These are phyloP conservation scores for Micractinium sp. DNA, from an alignment of 139 green algal genomes.

Conservation along the genomic window DNA sequence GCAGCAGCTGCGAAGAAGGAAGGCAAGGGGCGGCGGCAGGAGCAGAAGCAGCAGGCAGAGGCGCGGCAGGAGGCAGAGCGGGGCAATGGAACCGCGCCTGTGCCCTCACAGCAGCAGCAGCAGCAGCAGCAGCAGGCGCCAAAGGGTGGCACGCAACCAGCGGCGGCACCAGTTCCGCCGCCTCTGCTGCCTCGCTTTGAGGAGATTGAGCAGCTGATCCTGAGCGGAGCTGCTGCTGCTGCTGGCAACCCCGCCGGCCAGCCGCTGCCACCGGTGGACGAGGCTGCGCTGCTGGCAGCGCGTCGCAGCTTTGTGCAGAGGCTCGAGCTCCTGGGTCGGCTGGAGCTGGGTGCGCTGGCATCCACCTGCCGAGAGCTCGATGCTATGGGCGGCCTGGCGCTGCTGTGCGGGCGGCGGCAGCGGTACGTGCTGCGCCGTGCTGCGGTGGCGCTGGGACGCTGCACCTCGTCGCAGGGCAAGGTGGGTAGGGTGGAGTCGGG, in stretches of 20 bases:
- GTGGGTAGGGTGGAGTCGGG: not conserved
- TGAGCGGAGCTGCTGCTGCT: not conserved
- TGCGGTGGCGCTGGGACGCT: slow-evolving; percentile 49
- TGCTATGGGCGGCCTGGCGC: slow-evolving; percentile 47
- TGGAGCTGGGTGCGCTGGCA: slow-evolving; percentile 28
- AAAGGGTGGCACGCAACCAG: not conserved
- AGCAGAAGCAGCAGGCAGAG: not conserved
- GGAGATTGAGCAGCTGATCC: slow-evolving; percentile 13
- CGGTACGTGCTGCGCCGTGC: slow-evolving; percentile 53
- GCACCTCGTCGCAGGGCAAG: not conserved
- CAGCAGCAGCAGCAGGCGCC: not conserved
- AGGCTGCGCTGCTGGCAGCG: not conserved
- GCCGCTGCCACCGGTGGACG: not conserved
- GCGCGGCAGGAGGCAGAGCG: not conserved
- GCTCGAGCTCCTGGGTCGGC: slow-evolving; percentile 4
- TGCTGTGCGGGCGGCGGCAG: slow-evolving; percentile 37
- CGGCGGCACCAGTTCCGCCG: not conserved
- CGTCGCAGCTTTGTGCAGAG: not conserved
- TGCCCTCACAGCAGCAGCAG: not conserved
- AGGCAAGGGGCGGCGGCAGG: not conserved
- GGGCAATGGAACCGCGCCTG: too few relatives aligned
- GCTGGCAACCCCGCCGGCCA: too few relatives aligned
- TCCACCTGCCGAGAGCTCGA: slow-evolving; percentile 49
- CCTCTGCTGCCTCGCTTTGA: slow-evolving; percentile 17
- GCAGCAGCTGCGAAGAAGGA: not conserved